Conservation (phyloP, 2,329 filamentous ascomycete genomes). For the Nemania sp. region DNA sequence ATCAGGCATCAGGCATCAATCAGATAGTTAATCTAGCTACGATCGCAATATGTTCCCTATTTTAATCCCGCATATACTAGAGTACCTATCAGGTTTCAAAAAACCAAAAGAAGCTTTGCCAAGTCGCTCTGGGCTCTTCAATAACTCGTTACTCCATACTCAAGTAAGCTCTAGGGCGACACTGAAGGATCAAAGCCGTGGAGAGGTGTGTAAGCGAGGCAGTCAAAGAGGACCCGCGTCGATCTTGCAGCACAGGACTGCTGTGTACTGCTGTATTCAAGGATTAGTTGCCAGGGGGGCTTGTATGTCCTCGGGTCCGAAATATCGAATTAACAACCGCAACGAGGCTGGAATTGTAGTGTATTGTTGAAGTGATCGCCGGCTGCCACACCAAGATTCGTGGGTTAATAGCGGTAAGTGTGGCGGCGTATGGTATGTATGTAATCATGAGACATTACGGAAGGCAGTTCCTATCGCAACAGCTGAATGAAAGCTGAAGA, state of each 20-base stretch:
- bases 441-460: neutral
- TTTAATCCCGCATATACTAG: neutral
- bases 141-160: conserved; percentile 16
- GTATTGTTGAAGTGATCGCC: conserved; percentile 12
- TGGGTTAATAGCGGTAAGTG: neutral
- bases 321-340: conserved; percentile 3
- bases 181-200: neutral
- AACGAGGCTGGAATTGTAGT: conserved; percentile 16
- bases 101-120: neutral
- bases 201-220: conserved; percentile 1
- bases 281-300: conserved; percentile 10
- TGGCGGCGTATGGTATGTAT: neutral
- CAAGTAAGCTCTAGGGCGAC: neutral
- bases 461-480: neutral
- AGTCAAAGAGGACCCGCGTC: conserved; percentile 19
- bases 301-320: conserved; percentile 18
- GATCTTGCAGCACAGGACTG: conserved; percentile 23
- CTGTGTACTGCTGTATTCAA: conserved; percentile 4
- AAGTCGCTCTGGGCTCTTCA: conserved; percentile 3
- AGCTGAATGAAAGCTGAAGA: neutral
- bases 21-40: neutral
- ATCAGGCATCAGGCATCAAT: conserved; percentile 12
- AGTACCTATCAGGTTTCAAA: conserved; percentile 1
- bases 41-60: conserved; percentile 14
- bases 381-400: neutral